Evolutionary conservation across 495 filamentous ascomycete genomes (phyloP), one percentile per base, ranked within the genome.

Genomic region (Cladorrhinum samala): DNA sequence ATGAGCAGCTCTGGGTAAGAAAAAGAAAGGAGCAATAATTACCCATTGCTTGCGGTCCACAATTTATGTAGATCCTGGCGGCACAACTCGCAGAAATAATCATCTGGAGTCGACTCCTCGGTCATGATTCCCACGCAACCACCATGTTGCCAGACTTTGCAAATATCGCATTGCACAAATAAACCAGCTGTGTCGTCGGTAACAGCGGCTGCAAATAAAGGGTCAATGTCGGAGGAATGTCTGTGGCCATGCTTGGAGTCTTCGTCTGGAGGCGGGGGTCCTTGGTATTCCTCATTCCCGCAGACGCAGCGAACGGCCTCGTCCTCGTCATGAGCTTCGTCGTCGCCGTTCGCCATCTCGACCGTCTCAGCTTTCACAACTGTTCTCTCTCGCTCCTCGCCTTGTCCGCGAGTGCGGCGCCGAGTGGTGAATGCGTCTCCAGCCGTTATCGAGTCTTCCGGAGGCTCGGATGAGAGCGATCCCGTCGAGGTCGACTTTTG

Each of bases 131-230:
- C 93, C 46, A 99, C 94, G 71, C 93, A 99, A 52, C 89, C 91
- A 64, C 93, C 94, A 62, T 99, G 93, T 64, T 99, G 93, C 93
- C 93, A 99, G 50, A 96, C 93, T 67, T 96, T 94, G 72, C 93
- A 99, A 45, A 82, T 75, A 69, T 99, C 93, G 80, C 93, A 99
- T 74, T 97, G 93, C 55, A 99, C 91, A 68, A 95, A 99, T 68
- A 97, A 85, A 14, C 92, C 91, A 36, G 93, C 92, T 45, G 88
- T 76, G 43, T 96, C 92, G 61, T 97, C 91, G 23, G 84, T 80
- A 44, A 89, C 71, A 46, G 84, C 75, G 61, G 91, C 86, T 49
- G 82, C 74, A 55, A 84, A 80, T 55, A 83, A 74, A 18, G 72
- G 69, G 49, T 80, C 70, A 23, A 79, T 72, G 52, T 80, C 77